phyloP scores from a whole-genome alignment of 2,329 filamentous ascomycete genomes.

The Sclerotinia trifoliorum region DNA sequence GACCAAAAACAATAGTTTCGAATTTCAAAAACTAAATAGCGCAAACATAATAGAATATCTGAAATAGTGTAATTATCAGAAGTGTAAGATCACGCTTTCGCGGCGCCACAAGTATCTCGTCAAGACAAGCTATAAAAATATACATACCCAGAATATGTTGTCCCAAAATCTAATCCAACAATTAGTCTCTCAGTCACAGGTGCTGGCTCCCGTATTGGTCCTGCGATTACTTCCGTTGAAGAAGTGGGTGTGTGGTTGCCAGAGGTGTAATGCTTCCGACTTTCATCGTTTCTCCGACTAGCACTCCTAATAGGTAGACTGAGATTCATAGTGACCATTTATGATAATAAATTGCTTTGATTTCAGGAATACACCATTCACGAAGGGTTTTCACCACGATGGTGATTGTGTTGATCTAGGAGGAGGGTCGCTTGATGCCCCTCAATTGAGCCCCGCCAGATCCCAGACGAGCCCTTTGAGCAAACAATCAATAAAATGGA shows the following conservation, averaged over 20 bases:
- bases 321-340: conserved; percentile 37
- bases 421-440: conserved; percentile 17
- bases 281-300: conserved; percentile 38
- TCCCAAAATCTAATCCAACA: conserved; percentile 79
- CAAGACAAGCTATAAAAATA: conserved; percentile 9
- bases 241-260: conserved; percentile 51
- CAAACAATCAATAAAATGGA: neutral
- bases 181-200: conserved; percentile 63
- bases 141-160: conserved; percentile 71
- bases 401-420: conserved; percentile 1
- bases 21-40: neutral
- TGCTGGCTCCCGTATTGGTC: conserved; percentile 54
- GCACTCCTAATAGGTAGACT: conserved; percentile 37
- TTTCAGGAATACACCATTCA: conserved; percentile 23
- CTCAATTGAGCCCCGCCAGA: conserved; percentile 7
- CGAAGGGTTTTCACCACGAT: neutral
- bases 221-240: conserved; percentile 62
- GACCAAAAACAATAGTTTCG: neutral
- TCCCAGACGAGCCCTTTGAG: neutral
- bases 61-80: neutral
- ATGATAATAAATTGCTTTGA: neutral
- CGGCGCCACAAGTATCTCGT: conserved; percentile 10
- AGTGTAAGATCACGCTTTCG: neutral
- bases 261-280: conserved; percentile 35
- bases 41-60: neutral